These are phyloP conservation scores for Acanthamoeba lenticulata DNA, from an alignment of 208 protist species.

Conservation along the genomic window DNA sequence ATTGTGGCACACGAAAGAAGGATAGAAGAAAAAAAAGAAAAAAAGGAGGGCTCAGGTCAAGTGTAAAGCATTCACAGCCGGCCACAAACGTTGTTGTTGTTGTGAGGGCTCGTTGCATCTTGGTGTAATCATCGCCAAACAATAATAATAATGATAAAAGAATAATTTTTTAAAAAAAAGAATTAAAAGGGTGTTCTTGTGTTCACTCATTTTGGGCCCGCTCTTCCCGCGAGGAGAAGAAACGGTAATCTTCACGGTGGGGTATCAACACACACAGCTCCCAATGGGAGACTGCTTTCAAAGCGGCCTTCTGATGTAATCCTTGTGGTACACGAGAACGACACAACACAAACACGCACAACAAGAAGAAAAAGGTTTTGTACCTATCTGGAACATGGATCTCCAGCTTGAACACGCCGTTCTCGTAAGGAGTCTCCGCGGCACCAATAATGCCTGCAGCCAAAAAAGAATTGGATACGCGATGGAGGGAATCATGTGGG, in stretches of 20 bases:
- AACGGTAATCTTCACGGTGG: conserved; percentile 12
- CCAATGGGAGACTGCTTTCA: neutral
- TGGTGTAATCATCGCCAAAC: neutral
- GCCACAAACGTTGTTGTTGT: neutral
- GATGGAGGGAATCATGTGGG: neutral
- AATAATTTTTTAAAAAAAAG: neutral
- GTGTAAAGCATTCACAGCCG: conserved; percentile 5
- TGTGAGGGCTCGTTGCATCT: neutral
- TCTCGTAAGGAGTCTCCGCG: conserved; percentile 39
- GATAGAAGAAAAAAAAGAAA: neutral
- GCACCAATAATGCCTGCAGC: neutral
- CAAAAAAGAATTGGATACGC: neutral
- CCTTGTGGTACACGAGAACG: neutral
- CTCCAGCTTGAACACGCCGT: conserved; percentile 27
- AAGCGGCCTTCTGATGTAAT: conserved; percentile 55
- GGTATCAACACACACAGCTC: conserved; percentile 26
- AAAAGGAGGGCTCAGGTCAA: neutral
- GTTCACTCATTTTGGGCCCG: neutral
- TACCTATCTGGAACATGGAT: conserved; percentile 26
- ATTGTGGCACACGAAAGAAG: neutral
- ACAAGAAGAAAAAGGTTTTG: neutral
- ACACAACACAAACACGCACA: neutral
- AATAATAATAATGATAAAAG: neutral
- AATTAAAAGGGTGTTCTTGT: neutral
- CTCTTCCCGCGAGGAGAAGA: neutral